A percentile compares a stretch with the other conserved stretches of the same genome.
phyloP scores from a whole-genome alignment of 176 grass and related monocot species.

The Ensete glaucum region DNA sequence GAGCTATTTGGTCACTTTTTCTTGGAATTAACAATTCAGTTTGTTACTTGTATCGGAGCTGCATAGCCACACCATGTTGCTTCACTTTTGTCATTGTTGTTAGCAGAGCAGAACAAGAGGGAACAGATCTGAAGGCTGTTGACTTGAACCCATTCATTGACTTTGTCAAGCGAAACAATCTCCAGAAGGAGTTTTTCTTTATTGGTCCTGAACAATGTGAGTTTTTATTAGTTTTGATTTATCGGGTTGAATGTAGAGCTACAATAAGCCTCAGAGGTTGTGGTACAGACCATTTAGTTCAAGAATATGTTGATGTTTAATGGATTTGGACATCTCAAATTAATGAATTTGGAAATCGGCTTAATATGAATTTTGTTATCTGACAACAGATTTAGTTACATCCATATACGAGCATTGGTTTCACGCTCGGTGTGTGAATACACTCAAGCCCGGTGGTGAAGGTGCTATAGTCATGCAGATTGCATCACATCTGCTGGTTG shows the following conservation, averaged over 20 bases:
- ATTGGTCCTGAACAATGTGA: constrained; percentile 70
- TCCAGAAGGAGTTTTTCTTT: constrained; percentile 72
- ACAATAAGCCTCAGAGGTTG: background rate
- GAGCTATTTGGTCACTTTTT: no score
- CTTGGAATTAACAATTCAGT: no score
- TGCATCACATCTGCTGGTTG: constrained; percentile 55
- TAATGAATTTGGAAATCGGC: background rate
- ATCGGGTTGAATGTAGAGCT: background rate
- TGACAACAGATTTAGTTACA: constrained; percentile 59
- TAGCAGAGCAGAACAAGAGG: constrained; percentile 80
- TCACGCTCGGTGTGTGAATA: constrained; percentile 57
- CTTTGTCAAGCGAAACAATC: constrained; percentile 60
- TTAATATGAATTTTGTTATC: background rate
- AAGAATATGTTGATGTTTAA: background rate
- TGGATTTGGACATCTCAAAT: background rate
- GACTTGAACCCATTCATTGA: constrained; percentile 68
- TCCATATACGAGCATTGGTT: constrained; percentile 85
- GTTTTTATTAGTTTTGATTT: constrained; percentile 7
- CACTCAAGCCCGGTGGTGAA: constrained; percentile 54
- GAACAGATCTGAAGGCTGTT: constrained; percentile 47
- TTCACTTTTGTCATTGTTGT: background rate
- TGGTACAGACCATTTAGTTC: background rate
- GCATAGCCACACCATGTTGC: background rate
- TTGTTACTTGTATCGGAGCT: no score
- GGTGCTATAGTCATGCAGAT: constrained; percentile 75